A percentile compares a stretch with the other conserved stretches of the same genome.
phyloP scores from a whole-genome alignment of 495 filamentous ascomycete species.

The Penicillium riverlandense region DNA sequence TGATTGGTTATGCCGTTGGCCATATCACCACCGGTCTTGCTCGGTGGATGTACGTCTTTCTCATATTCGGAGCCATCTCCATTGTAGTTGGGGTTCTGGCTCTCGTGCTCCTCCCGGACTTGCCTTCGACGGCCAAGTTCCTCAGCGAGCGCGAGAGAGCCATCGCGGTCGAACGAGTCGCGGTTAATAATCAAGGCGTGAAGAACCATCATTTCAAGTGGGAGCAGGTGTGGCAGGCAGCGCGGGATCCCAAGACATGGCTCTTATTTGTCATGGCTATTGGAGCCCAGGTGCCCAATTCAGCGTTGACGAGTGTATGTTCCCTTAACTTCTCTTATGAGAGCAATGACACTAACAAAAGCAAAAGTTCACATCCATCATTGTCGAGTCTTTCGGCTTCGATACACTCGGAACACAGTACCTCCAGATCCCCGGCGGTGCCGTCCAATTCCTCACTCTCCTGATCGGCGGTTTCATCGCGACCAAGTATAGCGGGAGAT shows the following conservation, averaged over 20 bases:
- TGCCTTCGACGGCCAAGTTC: conserved; percentile 34
- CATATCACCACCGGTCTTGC: conserved; percentile 37
- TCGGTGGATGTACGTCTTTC: conserved; percentile 43
- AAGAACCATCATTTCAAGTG: conserved; percentile 43
- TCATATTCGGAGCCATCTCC: conserved; percentile 39
- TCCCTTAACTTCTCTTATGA: too few relatives aligned
- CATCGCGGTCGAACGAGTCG: conserved; percentile 39
- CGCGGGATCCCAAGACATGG: conserved; percentile 42
- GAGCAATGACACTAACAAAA: neutral
- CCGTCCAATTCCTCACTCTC: conserved; percentile 31
- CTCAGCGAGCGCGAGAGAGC: conserved; percentile 26
- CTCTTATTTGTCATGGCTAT: conserved; percentile 33
- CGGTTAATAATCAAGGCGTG: conserved; percentile 35
- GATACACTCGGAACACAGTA: conserved; percentile 48
- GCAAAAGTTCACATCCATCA: conserved; percentile 37
- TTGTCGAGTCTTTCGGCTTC: conserved; percentile 47
- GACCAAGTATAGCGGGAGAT: conserved; percentile 26
- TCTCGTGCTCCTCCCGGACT: conserved; percentile 34
- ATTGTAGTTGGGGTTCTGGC: conserved; percentile 26
- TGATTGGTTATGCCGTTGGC: conserved; percentile 49
- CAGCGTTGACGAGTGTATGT: conserved; percentile 32
- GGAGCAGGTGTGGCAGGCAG: conserved; percentile 41
- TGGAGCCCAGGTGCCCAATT: conserved; percentile 28
- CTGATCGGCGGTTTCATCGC: conserved; percentile 30
- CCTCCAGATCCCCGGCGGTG: conserved; percentile 43